Evolutionary conservation across 495 filamentous ascomycete genomes (phyloP).

Genomic region (Annulohypoxylon bovei): DNA sequence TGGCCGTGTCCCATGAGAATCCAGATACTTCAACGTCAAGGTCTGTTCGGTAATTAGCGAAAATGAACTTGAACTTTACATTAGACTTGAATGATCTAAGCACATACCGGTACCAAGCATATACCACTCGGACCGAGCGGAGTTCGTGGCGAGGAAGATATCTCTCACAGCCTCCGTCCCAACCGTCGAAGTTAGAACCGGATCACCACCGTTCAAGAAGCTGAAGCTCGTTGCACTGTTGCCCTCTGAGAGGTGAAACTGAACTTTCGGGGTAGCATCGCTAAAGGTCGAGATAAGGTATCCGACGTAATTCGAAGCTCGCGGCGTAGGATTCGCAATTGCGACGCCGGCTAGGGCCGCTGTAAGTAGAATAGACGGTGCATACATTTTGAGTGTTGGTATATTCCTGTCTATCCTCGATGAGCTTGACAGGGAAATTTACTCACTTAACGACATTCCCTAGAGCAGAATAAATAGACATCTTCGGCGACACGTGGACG

Average conservation of each 20-base stretch:
- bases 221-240: slow-evolving; percentile 47
- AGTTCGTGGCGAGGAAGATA: slow-evolving; percentile 47
- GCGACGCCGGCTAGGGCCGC: slow-evolving; percentile 12
- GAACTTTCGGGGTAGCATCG: slow-evolving; percentile 48
- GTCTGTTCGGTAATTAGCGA: slow-evolving; percentile 15
- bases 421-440: not conserved
- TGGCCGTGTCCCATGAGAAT: slow-evolving; percentile 51
- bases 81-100: not conserved
- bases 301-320: slow-evolving; percentile 42
- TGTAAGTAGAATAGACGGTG: not conserved
- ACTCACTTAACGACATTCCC: not conserved
- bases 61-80: not conserved
- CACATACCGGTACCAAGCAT: slow-evolving; percentile 35
- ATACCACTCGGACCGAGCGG: slow-evolving; percentile 40
- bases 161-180: slow-evolving; percentile 51
- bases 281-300: slow-evolving; percentile 53
- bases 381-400: slow-evolving; percentile 11
- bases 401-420: not conserved
- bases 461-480: not conserved
- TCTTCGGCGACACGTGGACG: not conserved
- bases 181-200: slow-evolving; percentile 49
- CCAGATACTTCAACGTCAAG: slow-evolving; percentile 27
- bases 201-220: slow-evolving; percentile 47
- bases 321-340: slow-evolving; percentile 16
- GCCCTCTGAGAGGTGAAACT: slow-evolving; percentile 51